Evolutionary conservation across 2,329 filamentous ascomycete species (phyloP), one percentile per base, ranked within the genome.

Genomic region (Alternaria novae-zelandiae): DNA sequence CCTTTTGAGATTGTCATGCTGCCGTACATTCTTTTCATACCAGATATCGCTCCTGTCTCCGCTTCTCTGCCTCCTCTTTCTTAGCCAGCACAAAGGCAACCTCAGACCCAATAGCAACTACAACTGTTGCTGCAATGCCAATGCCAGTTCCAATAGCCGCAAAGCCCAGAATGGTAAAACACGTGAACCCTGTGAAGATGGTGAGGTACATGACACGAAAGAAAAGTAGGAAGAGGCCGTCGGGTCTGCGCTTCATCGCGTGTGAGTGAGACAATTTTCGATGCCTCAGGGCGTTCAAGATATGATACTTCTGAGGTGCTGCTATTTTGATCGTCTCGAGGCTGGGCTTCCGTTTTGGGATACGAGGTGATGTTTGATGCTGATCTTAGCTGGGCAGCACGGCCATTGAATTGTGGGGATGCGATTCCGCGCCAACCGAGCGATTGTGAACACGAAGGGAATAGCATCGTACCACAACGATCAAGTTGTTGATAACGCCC

Each of bases 141-240:
- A 66, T 59, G 15, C 58, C 54, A 4, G 63, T 58, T 9, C 66
- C 66, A 21, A 66, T 58, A 13, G 53, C 50, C 21, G 64, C 64
- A 41, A 68, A 66, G 7, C 61, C 64, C 13, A 68, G 49, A 41
- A 64, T 66, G 2, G 64, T 68, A 50, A 68, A 68, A 41, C 64
- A 65, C 9, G 64, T 64, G 23, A 63, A 61, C 20, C 66, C 64
- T 8, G 62, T 61, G 43, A 63, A 61, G 20, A 68, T 68, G 8
- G 66, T 64, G 25, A 66, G 61, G 17, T 68, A 68, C 45, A 57
- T 59, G 41, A 58, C 56, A 17, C 66, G 64, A 54, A 68, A 68
- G 58, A 68, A 62, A 17, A 68, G 66, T 12, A 68, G 43, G 28
- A 68, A 68, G 11, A 68, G 21, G 26, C 45, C 53, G 23, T 68